Base-by-base conservation (phyloP, 2,329 filamentous ascomycete species). In the Botryotinia convoluta region DNA sequence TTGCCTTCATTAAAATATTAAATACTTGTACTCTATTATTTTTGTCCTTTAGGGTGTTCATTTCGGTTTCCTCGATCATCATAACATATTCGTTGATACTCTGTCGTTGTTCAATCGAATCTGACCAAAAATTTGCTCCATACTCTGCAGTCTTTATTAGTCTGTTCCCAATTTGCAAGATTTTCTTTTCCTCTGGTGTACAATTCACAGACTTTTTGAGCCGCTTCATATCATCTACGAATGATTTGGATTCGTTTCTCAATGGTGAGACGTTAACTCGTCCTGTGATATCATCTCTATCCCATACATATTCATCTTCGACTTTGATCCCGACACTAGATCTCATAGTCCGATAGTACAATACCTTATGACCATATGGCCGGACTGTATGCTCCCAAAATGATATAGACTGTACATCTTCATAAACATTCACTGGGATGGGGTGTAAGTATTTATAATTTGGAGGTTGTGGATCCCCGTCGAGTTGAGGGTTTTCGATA, bases 361-460 rank as follows among this genome's bases (percentile, higher is more conserved):
- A 69, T 35, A 75, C 14, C 10, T 69, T 70, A 16, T 67, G 65
- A 29, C 75, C 75, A 44, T 67, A 77, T 35, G 54, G 35, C 35
- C 73, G 60, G 14, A 76, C 74, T 12, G 57, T 72, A 7, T 74
- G 44, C 14, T 61, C 57, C 76, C 76, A 77, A 51, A 78, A 77
- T 2, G 71, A 65, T 20, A 76, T 73, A 32, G 77, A 75, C 26
- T 76, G 72, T 4, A 74, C 71, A 42, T 78, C 77, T 69, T 77
- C 60, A 32, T 75, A 76, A 42, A 74, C 74, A 0, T 71, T 70
- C 3, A 75, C 62, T 9, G 73, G 72, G 9, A 77, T 74, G 3
- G 75, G 76, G 39, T 68, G 75, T 4, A 67, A 63, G 12, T 74
- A 72, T 32, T 74, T 61, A 39, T 62, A 29, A 18, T 62, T 45